Conservation (phyloP, 129 eudicot species). For the Mikania micrantha region DNA sequence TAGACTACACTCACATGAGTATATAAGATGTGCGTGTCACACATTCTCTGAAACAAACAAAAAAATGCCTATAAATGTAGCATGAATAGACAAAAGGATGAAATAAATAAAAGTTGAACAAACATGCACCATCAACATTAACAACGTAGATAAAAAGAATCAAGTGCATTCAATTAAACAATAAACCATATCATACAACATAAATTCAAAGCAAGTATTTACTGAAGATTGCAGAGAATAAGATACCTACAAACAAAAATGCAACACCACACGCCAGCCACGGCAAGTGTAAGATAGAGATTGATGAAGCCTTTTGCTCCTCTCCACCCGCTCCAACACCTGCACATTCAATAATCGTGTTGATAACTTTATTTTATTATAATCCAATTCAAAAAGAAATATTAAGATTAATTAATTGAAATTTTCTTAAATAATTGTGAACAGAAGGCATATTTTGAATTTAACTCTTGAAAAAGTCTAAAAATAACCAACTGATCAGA, state of each 20-base stretch:
- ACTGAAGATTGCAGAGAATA: conserved; percentile 41
- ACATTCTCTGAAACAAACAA: not conserved
- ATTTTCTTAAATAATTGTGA: not conserved
- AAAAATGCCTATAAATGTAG: not conserved
- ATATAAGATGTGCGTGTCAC: not conserved
- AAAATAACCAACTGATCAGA: not conserved
- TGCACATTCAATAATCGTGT: conserved; percentile 24
- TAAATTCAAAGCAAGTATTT: not conserved
- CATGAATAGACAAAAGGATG: not conserved
- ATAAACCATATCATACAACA: not conserved
- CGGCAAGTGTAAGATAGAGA: conserved; percentile 67
- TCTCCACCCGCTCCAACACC: conserved; percentile 99
- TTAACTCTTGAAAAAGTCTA: not conserved
- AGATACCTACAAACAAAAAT: conserved; percentile 99
- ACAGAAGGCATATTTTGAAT: not conserved
- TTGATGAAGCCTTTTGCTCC: conserved; percentile 75
- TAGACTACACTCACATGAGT: not conserved
- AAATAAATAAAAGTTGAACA: not conserved
- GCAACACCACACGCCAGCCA: conserved; percentile 87
- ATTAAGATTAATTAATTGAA: not conserved
- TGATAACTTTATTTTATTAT: not conserved
- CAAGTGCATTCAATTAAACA: not conserved
- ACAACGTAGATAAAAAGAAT: not conserved
- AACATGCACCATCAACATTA: not conserved
- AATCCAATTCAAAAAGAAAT: not conserved